Base-by-base conservation (phyloP, 129 eudicot genomes). In the Heracleum sosnowskyi region DNA sequence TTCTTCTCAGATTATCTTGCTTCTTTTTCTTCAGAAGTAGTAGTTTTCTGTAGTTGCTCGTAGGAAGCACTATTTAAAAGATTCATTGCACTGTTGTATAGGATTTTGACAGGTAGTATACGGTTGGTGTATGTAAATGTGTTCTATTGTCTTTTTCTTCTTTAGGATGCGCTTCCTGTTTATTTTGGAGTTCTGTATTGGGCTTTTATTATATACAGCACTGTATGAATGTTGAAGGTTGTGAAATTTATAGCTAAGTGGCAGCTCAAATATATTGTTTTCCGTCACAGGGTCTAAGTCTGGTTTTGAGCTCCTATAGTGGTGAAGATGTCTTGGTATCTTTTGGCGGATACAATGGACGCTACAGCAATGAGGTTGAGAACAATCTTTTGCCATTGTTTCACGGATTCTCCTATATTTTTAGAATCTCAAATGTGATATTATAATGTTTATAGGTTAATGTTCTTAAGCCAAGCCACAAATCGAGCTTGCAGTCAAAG, bases 301-400 rank as follows among this genome's bases (percentile, higher is more conserved):
- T 96, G 91, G 99, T 92, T 33, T 80, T 92, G 82, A 90, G 97
- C 82, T 89, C 99, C 26, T 89, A 80, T 80, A 86, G 79, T 62
- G 97, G 97, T 47, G 96, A 96, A 90, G 99, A 96, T 81, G 74
- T 92, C 76, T 83, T 96, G 64, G 97, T 96, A 62, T 86, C 97
- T 76, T 96, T 96, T 89, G 99, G 99, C 85, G 97, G 97, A 47
- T 96, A 96, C 81, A 96, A 96, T 83, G 97, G 99, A 74, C 91
- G 91, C 77, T 96, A 92, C 95, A 92, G 86, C 88, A 96, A 92
- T 84, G 99, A 96, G 95, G 99, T 96, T 80, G 79, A 55, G 15
- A 68, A 37, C 16, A 40, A 55, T 55, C 68, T 66, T 75, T 76
- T 63, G 44, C 31, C 55, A 77, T 77, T 2, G 46, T 76, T 81